A percentile compares a stretch with the other conserved stretches of the same genome.
These are phyloP conservation scores for Yamadazyma atmosphaerica DNA, from an alignment of 1,139 yeast genomes.

Conservation along the genomic window DNA sequence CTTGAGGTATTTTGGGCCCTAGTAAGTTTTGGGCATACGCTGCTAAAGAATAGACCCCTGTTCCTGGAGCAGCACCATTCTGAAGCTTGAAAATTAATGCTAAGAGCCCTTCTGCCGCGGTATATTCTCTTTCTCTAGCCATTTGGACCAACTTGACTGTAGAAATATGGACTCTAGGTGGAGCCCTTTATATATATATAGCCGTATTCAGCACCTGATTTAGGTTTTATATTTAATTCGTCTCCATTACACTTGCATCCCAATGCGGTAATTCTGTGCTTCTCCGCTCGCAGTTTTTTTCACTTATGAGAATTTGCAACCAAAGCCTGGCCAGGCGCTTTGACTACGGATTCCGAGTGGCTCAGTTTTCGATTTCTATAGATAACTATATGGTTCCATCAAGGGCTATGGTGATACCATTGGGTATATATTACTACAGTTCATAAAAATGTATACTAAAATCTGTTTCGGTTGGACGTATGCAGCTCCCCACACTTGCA, in stretches of 20 bases:
- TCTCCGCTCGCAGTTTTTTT: conserved; percentile 1
- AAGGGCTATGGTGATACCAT: too few species aligned
- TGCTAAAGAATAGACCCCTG: conserved; percentile 12
- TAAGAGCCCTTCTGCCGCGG: conserved; percentile 15
- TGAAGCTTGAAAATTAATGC: conserved; percentile 10
- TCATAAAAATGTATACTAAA: too few species aligned
- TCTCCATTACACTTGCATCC: neutral
- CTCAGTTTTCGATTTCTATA: too few species aligned
- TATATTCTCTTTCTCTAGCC: conserved; percentile 8
- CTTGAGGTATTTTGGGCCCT: conserved; percentile 31
- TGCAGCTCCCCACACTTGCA: too few species aligned
- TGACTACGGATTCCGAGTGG: too few species aligned
- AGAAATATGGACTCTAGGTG: too few species aligned
- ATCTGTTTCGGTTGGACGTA: too few species aligned
- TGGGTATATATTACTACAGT: too few species aligned
- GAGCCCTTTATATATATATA: neutral
- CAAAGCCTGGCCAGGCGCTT: too few species aligned
- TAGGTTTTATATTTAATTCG: neutral
- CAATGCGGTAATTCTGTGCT: neutral
- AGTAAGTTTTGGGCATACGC: conserved; percentile 11
- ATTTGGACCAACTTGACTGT: too few species aligned
- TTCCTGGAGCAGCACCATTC: conserved; percentile 17
- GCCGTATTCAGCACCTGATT: neutral
- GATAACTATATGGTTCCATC: too few species aligned
- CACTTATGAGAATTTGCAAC: neutral